phyloP scores from a whole-genome alignment of 2,329 filamentous ascomycete species.

The Penicillium freii region DNA sequence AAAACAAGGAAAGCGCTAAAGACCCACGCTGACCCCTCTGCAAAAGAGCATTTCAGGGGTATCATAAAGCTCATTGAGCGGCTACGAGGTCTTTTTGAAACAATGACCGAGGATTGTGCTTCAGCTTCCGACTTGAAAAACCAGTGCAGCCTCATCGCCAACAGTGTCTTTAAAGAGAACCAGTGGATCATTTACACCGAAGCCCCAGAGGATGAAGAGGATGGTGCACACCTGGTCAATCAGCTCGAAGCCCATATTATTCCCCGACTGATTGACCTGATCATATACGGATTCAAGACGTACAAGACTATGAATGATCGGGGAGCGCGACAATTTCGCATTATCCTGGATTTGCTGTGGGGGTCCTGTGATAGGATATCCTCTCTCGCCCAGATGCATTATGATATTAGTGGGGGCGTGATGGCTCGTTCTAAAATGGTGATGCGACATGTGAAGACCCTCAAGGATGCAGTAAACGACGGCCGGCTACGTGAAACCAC shows the following conservation, averaged over 20 bases:
- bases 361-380: slow-evolving; percentile 7
- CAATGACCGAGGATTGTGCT: not conserved
- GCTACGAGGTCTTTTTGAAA: not conserved
- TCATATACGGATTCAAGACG: slow-evolving; percentile 11
- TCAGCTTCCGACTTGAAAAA: not conserved
- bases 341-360: slow-evolving; percentile 12
- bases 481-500: not conserved
- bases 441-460: not conserved
- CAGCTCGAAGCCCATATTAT: slow-evolving; percentile 20
- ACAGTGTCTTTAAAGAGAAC: slow-evolving; percentile 4
- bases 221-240: slow-evolving; percentile 8
- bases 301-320: slow-evolving; percentile 4
- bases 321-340: slow-evolving; percentile 5
- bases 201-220: slow-evolving; percentile 3
- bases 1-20: not conserved
- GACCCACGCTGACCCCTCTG: not conserved
- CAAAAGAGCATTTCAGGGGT: not conserved
- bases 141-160: slow-evolving; percentile 3
- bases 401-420: not conserved
- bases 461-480: slow-evolving; percentile 8
- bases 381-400: not conserved
- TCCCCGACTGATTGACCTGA: slow-evolving; percentile 13
- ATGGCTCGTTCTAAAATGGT: not conserved
- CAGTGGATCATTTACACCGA: slow-evolving; percentile 10
- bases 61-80: slow-evolving; percentile 1